Conservation (phyloP, 495 filamentous ascomycete species). For the Bacidia rubella region DNA sequence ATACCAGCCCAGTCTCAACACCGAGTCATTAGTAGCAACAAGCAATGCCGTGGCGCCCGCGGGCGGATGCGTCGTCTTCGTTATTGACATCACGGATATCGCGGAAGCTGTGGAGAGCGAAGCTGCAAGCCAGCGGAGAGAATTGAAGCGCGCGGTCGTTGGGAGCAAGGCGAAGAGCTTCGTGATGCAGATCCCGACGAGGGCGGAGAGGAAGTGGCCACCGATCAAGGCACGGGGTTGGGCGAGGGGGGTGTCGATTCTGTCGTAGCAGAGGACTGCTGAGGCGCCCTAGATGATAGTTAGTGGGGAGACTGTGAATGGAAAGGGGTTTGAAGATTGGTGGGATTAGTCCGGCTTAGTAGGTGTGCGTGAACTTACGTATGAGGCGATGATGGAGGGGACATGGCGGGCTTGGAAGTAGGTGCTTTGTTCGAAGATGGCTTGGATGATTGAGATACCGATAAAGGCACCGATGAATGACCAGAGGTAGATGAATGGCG, state of each 20-base stretch:
- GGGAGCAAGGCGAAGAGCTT: slow-evolving; percentile 57
- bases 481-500: not conserved
- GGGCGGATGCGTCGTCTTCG: slow-evolving; percentile 71
- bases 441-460: slow-evolving; percentile 34
- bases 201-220: slow-evolving; percentile 56
- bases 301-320: not conserved
- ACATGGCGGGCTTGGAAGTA: slow-evolving; percentile 5
- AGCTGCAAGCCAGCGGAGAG: slow-evolving; percentile 54
- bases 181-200: slow-evolving; percentile 52
- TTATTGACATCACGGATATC: slow-evolving; percentile 59
- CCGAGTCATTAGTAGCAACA: slow-evolving; percentile 46
- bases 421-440: slow-evolving; percentile 21
- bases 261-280: slow-evolving; percentile 38
- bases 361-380: slow-evolving; percentile 1
- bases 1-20: slow-evolving; percentile 55
- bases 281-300: slow-evolving; percentile 46
- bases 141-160: slow-evolving; percentile 27
- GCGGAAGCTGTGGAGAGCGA: slow-evolving; percentile 57
- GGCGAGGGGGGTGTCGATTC: slow-evolving; percentile 48
- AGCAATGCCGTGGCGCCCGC: slow-evolving; percentile 78
- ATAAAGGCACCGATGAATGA: not conserved
- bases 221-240: slow-evolving; percentile 68
- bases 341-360: too few species aligned
- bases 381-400: slow-evolving; percentile 10
- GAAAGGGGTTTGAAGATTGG: too few species aligned